Percentiles rank a stretch among this genome's conserved stretches.
Evolutionary conservation across 2,329 filamentous ascomycete species (phyloP).

Genomic region (Thelonectria rubi): DNA sequence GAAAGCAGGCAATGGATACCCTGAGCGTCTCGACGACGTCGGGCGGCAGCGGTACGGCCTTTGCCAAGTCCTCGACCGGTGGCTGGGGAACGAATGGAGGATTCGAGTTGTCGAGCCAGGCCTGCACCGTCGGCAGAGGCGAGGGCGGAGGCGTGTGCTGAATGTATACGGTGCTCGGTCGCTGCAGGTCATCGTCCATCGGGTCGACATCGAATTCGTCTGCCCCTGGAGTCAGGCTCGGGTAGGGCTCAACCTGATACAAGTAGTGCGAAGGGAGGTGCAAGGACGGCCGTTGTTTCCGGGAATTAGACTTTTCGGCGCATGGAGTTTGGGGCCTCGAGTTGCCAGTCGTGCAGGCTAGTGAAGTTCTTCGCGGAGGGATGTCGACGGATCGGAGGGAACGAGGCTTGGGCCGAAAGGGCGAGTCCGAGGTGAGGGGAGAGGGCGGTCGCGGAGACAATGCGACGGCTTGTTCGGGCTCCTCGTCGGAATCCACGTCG

Average conservation of each 20-base stretch:
- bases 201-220: constrained; percentile 30
- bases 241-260: constrained; percentile 33
- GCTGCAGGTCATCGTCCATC: constrained; percentile 32
- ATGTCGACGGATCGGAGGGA: constrained; percentile 34
- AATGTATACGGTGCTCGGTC: constrained; percentile 42
- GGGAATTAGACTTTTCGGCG: constrained; percentile 16
- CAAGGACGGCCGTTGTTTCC: constrained; percentile 23
- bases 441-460: constrained; percentile 47
- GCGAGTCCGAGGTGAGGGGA: constrained; percentile 34
- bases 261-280: constrained; percentile 26
- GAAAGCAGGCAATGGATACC: constrained; percentile 65
- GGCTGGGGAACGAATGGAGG: constrained; percentile 44
- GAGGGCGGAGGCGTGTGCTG: constrained; percentile 48
- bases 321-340: constrained; percentile 25
- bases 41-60: constrained; percentile 59
- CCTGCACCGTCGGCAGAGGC: constrained; percentile 48
- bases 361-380: constrained; percentile 35
- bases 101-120: constrained; percentile 48
- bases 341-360: constrained; percentile 26
- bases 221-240: constrained; percentile 13
- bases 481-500: constrained; percentile 49
- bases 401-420: constrained; percentile 15
- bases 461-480: constrained; percentile 26
- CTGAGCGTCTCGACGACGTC: constrained; percentile 64
- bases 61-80: constrained; percentile 49